Conservation (phyloP, 2,329 filamentous ascomycete genomes). For the Exophiala aquamarina region DNA sequence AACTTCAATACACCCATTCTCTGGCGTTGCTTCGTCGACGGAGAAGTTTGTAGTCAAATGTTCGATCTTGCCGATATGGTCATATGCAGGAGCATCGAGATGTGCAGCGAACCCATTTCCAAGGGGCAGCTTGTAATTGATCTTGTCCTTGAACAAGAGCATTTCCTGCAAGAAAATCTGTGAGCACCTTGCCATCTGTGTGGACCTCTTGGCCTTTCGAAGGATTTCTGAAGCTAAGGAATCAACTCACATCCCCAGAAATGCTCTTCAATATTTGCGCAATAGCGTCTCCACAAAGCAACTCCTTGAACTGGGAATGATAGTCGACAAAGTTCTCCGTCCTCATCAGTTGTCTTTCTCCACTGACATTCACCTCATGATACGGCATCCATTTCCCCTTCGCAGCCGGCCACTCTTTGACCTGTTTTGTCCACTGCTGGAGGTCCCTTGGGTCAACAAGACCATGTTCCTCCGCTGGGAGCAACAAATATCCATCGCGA, state of each 20-base stretch:
- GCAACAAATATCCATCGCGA: no score
- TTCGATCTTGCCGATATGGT: slow-evolving; percentile 36
- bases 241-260: slow-evolving; percentile 29
- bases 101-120: slow-evolving; percentile 38
- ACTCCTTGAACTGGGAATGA: slow-evolving; percentile 29
- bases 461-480: no score
- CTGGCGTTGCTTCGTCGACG: slow-evolving; percentile 33
- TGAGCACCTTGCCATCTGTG: no score
- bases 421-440: no score
- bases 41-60: slow-evolving; percentile 38
- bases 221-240: not conserved
- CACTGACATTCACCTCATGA: no score
- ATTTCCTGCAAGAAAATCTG: slow-evolving; percentile 29
- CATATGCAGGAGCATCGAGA: slow-evolving; percentile 38
- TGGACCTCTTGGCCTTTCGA: not conserved
- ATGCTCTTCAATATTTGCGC: slow-evolving; percentile 31
- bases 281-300: slow-evolving; percentile 31
- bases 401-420: no score
- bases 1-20: slow-evolving; percentile 37
- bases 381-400: no score
- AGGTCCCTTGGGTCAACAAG: no score
- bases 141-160: slow-evolving; percentile 39
- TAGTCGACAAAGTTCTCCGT: no score
- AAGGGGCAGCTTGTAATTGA: slow-evolving; percentile 37
- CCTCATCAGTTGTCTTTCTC: no score